Percentiles rank a stretch among this genome's conserved stretches.
phyloP scores from a whole-genome alignment of 257 asterid species.

The Anisodus tanguticus region DNA sequence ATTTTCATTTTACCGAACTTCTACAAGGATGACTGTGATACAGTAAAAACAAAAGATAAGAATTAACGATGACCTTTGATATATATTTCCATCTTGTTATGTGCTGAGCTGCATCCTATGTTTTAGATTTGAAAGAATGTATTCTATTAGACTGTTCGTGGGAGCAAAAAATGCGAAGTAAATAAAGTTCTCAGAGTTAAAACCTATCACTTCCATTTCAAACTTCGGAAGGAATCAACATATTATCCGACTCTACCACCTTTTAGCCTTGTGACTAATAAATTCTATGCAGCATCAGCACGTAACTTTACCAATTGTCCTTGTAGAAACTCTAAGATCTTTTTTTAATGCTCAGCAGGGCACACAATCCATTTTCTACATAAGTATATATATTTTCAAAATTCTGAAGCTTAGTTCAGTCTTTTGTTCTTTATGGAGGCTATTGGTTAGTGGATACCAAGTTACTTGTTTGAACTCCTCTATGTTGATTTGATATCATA shows the following conservation, averaged over 20 bases:
- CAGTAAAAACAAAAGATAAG: neutral
- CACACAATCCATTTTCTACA: neutral
- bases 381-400: neutral
- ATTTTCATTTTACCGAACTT: neutral
- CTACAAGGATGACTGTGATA: neutral
- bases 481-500: conserved; percentile 21
- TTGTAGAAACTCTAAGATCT: neutral
- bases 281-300: neutral
- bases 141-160: neutral
- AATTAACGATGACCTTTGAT: neutral
- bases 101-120: neutral
- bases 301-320: neutral
- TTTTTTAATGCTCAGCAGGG: neutral
- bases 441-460: neutral
- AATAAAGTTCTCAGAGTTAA: neutral
- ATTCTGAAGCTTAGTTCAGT: neutral
- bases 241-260: neutral
- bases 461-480: neutral
- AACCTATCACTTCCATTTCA: conserved; percentile 1
- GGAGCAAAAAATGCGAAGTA: neutral
- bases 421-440: neutral
- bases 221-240: neutral
- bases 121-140: neutral
- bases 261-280: neutral
- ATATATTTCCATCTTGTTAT: neutral